Base-by-base conservation (phyloP, 2,329 filamentous ascomycete species). In the Fusarium irregulare region DNA sequence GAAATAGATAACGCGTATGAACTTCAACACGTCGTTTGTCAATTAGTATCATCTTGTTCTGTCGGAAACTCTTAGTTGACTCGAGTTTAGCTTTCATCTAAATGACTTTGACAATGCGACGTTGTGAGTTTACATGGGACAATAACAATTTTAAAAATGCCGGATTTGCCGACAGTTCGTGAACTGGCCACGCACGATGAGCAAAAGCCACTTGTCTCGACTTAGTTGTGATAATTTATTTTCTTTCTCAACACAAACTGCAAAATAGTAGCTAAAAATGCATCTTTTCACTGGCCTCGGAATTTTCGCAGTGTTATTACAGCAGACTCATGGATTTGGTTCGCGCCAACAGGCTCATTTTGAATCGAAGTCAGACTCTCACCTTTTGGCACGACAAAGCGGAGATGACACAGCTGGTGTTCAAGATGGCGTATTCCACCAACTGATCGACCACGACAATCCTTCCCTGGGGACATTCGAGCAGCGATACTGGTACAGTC, bases 401-500 rank as follows among this genome's bases (percentile, higher is more conserved):
- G 21, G 32, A 7, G 50, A 54, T 9, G 57, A 58, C 5, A 40
- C 53, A 7, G 6, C 41, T 10, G 41, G 53, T 45, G 57, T 60
- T 4, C 3, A 59, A 11, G 14, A 13, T 3, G 42, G 54, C 6
- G 20, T 45, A 12, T 60, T 60, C 14, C 42, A 60, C 27, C 54
- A 60, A 34, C 21, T 49, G 13, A 49, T 60, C 13, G 42, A 60
- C 7, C 57, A 60, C 21, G 41, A 41, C 13, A 46, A 59, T 5
- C 53, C 54, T 21, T 60, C 57, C 4, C 11, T 37, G 5, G 57
- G 57, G 2, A 59, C 57, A 1, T 60, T 60, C 18, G 45, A 59
- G 32, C 57, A 59, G 3, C 41, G 57, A 11, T 60, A 59, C 42
- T 60, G 54, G 57, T 60, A 59, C 9, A 58, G 57, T n/a, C 32